phyloP scores from a whole-genome alignment of 176 grass and related monocot genomes.

The Aegilops sharonensis region DNA sequence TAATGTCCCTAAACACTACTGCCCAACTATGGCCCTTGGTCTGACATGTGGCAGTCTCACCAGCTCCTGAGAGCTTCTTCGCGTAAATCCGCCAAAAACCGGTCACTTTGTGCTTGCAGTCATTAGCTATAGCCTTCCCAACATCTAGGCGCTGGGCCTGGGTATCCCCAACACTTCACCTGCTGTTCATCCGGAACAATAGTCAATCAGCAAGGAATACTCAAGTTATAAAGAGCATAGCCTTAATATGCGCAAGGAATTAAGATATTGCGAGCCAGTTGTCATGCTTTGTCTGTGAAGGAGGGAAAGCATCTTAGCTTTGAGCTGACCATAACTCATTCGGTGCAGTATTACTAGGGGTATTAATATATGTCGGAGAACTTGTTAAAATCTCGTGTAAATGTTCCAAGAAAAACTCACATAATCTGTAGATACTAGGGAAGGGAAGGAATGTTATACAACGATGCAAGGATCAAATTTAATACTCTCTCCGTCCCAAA shows the following conservation, averaged over 20 bases:
- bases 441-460: background rate
- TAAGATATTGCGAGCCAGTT: background rate
- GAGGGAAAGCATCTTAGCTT: background rate
- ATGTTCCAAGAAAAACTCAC: background rate
- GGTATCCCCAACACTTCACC: slow-evolving; percentile 28
- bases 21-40: too few relatives aligned
- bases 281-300: background rate
- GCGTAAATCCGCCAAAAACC: background rate
- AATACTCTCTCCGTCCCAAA: too few relatives aligned
- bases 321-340: background rate
- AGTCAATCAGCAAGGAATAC: background rate
- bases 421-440: background rate
- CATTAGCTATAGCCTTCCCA: slow-evolving; percentile 11
- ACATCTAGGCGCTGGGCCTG: background rate
- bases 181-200: background rate
- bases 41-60: background rate
- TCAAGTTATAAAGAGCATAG: background rate
- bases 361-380: background rate
- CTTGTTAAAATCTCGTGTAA: background rate
- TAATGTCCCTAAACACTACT: background rate
- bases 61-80: background rate
- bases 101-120: background rate
- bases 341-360: background rate
- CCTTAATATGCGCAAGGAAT: background rate
- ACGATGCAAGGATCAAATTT: background rate